Conservation (phyloP, 306 rosid species). For the Begonia peltatifolia region DNA sequence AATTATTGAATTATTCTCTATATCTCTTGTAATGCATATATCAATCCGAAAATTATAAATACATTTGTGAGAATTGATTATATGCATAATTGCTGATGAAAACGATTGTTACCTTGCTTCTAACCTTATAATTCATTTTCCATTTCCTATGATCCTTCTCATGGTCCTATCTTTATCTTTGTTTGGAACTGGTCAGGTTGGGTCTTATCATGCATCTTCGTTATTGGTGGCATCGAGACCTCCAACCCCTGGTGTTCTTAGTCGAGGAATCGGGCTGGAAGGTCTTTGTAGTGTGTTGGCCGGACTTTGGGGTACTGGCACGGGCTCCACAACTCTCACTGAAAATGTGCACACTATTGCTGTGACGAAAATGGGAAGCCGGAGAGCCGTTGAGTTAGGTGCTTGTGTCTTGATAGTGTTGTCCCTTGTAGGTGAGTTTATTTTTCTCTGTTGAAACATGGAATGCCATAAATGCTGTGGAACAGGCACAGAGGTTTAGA, state of each 20-base stretch:
- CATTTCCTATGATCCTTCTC: constrained; percentile 6
- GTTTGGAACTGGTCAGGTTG: constrained; percentile 51
- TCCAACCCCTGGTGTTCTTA: constrained; percentile 88
- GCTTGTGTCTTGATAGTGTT: constrained; percentile 73
- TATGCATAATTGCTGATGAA: too few relatives aligned
- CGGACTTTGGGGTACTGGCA: constrained; percentile 98
- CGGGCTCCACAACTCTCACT: constrained; percentile 80
- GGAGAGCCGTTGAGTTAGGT: constrained; percentile 87
- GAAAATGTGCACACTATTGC: constrained; percentile 98
- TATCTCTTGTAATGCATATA: too few relatives aligned
- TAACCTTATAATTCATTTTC: constrained; percentile 7
- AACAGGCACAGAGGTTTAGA: too few relatives aligned
- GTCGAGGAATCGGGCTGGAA: constrained; percentile 96
- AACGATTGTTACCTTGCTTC: too few relatives aligned
- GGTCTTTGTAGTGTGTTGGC: constrained; percentile 89
- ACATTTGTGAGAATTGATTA: too few relatives aligned
- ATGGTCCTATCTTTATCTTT: constrained; percentile 12
- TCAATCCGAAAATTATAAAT: too few relatives aligned
- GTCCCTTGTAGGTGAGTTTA: constrained; percentile 76
- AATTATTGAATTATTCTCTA: too few relatives aligned
- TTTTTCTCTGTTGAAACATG: too few relatives aligned
- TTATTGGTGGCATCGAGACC: constrained; percentile 95
- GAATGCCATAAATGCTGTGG: too few relatives aligned
- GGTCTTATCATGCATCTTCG: constrained; percentile 95
- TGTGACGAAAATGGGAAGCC: constrained; percentile 99